A percentile compares a stretch with the other conserved stretches of the same genome.
Evolutionary conservation across 176 grass and related monocot species (phyloP).

Genomic region (Eragrostis nindensis): DNA sequence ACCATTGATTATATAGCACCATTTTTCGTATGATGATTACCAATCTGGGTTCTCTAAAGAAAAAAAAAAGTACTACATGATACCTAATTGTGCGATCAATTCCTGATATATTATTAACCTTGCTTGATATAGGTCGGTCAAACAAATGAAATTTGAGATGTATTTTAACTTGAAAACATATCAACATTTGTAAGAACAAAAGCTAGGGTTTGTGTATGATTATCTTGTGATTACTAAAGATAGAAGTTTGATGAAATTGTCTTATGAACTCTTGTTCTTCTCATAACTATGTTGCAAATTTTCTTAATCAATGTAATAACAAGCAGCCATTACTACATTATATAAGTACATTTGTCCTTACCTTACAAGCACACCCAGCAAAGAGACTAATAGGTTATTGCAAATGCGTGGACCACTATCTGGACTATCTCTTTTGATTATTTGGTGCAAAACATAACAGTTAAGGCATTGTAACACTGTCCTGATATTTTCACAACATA

Average conservation of each 20-base stretch:
- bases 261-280: background rate
- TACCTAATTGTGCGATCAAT: background rate
- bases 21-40: background rate
- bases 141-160: background rate
- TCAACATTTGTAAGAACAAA: background rate
- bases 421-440: background rate
- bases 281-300: too few relatives aligned
- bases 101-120: background rate
- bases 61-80: background rate
- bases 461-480: background rate
- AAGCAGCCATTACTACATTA: background rate
- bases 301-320: background rate
- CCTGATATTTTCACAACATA: constrained; percentile 6
- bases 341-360: background rate
- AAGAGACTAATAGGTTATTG: too few relatives aligned
- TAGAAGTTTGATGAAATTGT: background rate
- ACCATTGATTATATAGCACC: constrained; percentile 11
- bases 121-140: background rate
- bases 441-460: background rate
- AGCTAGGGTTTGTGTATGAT: background rate
- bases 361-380: background rate
- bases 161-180: background rate
- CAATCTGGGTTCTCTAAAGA: background rate
- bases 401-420: background rate
- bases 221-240: background rate